phyloP scores from a whole-genome alignment of 2,329 filamentous ascomycete genomes.

The Metarhizium robertsii region DNA sequence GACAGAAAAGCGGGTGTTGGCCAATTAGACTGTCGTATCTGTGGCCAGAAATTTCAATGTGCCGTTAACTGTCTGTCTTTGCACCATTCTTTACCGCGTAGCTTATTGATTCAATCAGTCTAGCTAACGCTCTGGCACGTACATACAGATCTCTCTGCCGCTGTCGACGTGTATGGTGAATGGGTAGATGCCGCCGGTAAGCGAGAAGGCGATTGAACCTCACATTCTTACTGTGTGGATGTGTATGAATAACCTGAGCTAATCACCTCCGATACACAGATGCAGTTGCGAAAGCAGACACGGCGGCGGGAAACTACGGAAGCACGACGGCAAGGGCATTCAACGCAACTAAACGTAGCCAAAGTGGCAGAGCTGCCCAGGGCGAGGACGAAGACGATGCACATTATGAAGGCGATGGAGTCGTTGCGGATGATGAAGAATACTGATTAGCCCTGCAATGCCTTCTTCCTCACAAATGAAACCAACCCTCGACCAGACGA shows the following conservation, averaged over 20 bases:
- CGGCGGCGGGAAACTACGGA: slow-evolving; percentile 18
- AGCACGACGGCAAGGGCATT: slow-evolving; percentile 16
- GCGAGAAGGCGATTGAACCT: slow-evolving; percentile 7
- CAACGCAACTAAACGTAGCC: slow-evolving; percentile 8
- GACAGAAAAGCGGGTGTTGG: slow-evolving; percentile 90
- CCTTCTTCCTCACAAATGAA: neutral
- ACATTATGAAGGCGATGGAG: slow-evolving; percentile 43
- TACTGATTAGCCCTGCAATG: slow-evolving; percentile 28
- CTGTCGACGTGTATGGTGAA: slow-evolving; percentile 93
- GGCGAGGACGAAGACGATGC: slow-evolving; percentile 40
- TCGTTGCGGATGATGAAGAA: slow-evolving; percentile 47
- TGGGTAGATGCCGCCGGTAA: slow-evolving; percentile 83
- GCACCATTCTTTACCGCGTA: neutral
- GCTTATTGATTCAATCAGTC: neutral
- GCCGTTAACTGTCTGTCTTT: slow-evolving; percentile 70
- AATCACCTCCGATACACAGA: slow-evolving; percentile 22
- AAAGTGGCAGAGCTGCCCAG: slow-evolving; percentile 10
- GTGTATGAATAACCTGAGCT: neutral
- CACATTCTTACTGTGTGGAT: neutral
- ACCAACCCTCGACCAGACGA: neutral
- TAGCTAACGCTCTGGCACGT: neutral
- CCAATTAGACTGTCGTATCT: slow-evolving; percentile 80
- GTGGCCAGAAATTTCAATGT: slow-evolving; percentile 88
- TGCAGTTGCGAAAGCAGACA: slow-evolving; percentile 39
- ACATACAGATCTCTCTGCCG: slow-evolving; percentile 66